Conservation (phyloP, 2,329 filamentous ascomycete genomes). For the Zopfia rhizophila region DNA sequence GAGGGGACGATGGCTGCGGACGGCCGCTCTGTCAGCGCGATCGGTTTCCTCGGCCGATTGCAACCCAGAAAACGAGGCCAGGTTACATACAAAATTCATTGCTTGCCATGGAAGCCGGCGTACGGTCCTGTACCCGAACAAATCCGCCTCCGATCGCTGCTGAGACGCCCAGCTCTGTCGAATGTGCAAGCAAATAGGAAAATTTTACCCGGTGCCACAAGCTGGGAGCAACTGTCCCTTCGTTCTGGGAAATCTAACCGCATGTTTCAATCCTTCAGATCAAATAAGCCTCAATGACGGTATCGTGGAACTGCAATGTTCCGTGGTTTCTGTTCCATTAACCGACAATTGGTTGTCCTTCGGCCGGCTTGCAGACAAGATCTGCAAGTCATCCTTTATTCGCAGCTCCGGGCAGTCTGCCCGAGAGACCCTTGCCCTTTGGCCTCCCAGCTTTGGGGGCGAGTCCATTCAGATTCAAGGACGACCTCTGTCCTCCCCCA, state of each 20-base stretch:
- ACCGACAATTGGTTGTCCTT: constrained; percentile 45
- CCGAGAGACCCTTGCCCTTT: constrained; percentile 52
- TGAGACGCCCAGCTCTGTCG: constrained; percentile 38
- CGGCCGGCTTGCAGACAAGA: constrained; percentile 38
- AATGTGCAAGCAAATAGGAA: constrained; percentile 35
- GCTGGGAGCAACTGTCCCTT: constrained; percentile 33
- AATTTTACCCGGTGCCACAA: constrained; percentile 44
- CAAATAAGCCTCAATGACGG: constrained; percentile 41
- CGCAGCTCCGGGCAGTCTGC: constrained; percentile 46
- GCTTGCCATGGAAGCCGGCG: constrained; percentile 33
- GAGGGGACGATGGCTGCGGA: constrained; percentile 32
- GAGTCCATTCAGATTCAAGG: constrained; percentile 41
- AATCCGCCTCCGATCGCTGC: constrained; percentile 42
- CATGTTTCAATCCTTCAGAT: constrained; percentile 50
- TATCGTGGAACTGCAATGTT: constrained; percentile 43
- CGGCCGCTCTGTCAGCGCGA: constrained; percentile 33
- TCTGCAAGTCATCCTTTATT: constrained; percentile 55
- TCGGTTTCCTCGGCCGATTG: constrained; percentile 43
- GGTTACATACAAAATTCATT: constrained; percentile 45
- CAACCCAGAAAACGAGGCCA: constrained; percentile 46
- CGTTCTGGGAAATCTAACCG: constrained; percentile 33
- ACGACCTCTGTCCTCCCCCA: constrained; percentile 32
- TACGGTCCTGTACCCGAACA: constrained; percentile 44
- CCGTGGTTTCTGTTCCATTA: constrained; percentile 40
- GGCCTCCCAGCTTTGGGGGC: constrained; percentile 42